phyloP scores from a whole-genome alignment of 2,329 filamentous ascomycete species.

The Neofusicoccum parvum region DNA sequence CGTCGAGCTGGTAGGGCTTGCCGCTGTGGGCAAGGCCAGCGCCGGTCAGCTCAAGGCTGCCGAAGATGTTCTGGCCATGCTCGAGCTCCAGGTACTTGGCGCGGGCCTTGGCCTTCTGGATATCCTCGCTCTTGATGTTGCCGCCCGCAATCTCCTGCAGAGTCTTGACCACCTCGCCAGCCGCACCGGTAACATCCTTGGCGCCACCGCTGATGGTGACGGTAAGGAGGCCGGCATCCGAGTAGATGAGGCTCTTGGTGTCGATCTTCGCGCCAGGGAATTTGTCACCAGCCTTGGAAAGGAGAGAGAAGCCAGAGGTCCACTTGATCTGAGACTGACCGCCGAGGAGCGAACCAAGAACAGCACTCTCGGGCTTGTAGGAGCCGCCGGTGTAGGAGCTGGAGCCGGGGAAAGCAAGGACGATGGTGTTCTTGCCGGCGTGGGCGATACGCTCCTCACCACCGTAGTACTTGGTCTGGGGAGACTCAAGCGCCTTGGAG shows the following conservation, averaged over 20 bases:
- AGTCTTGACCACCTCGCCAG: constrained; percentile 75
- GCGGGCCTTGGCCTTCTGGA: constrained; percentile 87
- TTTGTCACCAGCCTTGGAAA: constrained; percentile 74
- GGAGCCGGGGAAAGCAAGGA: constrained; percentile 91
- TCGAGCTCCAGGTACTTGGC: constrained; percentile 93
- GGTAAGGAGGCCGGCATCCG: constrained; percentile 87
- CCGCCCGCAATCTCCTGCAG: constrained; percentile 80
- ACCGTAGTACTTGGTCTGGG: constrained; percentile 84
- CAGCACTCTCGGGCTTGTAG: constrained; percentile 87
- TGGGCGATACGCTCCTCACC: constrained; percentile 90
- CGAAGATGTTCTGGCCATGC: constrained; percentile 73
- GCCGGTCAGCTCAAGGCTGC: constrained; percentile 81
- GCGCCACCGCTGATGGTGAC: constrained; percentile 79
- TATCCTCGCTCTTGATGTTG: constrained; percentile 76
- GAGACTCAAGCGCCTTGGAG: constrained; percentile 57
- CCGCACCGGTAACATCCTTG: constrained; percentile 70
- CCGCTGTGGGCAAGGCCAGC: constrained; percentile 78
- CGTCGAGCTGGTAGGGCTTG: constrained; percentile 81
- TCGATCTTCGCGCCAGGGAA: constrained; percentile 68
- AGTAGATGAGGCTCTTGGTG: constrained; percentile 83
- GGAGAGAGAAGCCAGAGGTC: constrained; percentile 87
- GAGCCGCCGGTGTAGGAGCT: constrained; percentile 70
- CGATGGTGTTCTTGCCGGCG: constrained; percentile 75
- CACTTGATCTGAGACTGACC: constrained; percentile 93
- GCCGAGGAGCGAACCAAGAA: constrained; percentile 86